A percentile compares a stretch with the other conserved stretches of the same genome.
Evolutionary conservation across 495 filamentous ascomycete species (phyloP).

Genomic region (Bathelium albidoporum): DNA sequence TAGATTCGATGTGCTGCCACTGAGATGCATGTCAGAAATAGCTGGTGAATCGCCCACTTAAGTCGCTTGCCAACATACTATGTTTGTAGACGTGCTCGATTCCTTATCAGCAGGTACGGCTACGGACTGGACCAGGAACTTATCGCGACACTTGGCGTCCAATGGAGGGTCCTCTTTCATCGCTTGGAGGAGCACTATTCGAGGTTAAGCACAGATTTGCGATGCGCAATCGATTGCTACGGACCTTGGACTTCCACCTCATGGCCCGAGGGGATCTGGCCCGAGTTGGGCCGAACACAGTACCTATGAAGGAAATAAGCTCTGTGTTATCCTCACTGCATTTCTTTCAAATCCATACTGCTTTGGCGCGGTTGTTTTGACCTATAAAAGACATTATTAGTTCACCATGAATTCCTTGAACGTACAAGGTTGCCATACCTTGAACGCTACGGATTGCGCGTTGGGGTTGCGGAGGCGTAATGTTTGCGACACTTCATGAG

Average conservation of each 20-base stretch:
- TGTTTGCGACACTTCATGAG: constrained; percentile 75
- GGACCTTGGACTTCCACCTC: constrained; percentile 87
- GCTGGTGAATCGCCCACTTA: background rate
- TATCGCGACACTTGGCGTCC: constrained; percentile 88
- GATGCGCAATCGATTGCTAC: too few relatives aligned
- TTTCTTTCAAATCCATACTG: constrained; percentile 53
- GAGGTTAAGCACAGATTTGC: constrained; percentile 16
- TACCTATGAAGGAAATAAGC: constrained; percentile 49
- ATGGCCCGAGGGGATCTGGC: constrained; percentile 78
- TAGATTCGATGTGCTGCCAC: constrained; percentile 69
- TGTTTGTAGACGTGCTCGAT: constrained; percentile 1
- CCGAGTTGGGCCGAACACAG: constrained; percentile 95
- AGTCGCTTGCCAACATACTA: background rate
- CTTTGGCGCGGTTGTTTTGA: constrained; percentile 98
- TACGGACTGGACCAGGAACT: constrained; percentile 95
- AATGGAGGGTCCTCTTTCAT: constrained; percentile 89
- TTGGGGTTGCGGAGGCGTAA: constrained; percentile 72
- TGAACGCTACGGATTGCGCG: constrained; percentile 79
- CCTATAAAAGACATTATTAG: constrained; percentile 40
- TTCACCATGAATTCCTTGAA: background rate
- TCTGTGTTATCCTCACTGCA: background rate
- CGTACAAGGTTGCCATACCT: constrained; percentile 46
- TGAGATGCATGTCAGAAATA: constrained; percentile 31
- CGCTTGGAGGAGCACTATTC: constrained; percentile 79
- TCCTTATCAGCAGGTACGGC: constrained; percentile 75